Evolutionary conservation across 106 monocot species (phyloP).

Genomic region (Posidonia australis): DNA sequence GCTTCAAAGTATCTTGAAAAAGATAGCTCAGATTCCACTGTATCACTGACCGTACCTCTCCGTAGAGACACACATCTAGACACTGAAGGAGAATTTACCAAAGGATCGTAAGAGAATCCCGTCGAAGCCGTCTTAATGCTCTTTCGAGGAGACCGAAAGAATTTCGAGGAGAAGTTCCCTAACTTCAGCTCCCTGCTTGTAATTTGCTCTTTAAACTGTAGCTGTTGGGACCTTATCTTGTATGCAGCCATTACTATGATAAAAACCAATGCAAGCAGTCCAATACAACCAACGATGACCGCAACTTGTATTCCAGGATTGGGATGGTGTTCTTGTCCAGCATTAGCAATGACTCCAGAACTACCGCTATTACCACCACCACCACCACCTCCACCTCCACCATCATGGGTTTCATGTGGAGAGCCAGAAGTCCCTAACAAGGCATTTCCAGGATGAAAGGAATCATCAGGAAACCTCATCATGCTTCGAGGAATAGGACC

Average conservation of each 20-base stretch:
- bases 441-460: constrained; percentile 78
- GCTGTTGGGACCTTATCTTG: constrained; percentile 35
- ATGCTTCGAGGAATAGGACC: constrained; percentile 60
- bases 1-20: too few species aligned
- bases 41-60: too few species aligned
- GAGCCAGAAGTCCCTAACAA: constrained; percentile 9
- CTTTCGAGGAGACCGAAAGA: constrained; percentile 34
- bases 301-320: constrained; percentile 33
- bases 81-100: constrained; percentile 41
- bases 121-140: constrained; percentile 24
- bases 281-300: constrained; percentile 46
- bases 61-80: constrained; percentile 23
- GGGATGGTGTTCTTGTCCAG: too few species aligned
- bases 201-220: neutral
- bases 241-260: constrained; percentile 33
- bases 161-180: constrained; percentile 25
- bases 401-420: too few species aligned
- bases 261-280: constrained; percentile 36
- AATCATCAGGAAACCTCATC: constrained; percentile 40
- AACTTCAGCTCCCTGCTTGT: constrained; percentile 35
- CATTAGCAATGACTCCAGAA: too few species aligned
- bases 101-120: constrained; percentile 59
- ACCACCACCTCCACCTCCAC: too few species aligned
- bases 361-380: neutral
- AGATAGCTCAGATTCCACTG: too few species aligned